phyloP scores from a whole-genome alignment of 2,329 filamentous ascomycete species.

The Verruconis gallopava region DNA sequence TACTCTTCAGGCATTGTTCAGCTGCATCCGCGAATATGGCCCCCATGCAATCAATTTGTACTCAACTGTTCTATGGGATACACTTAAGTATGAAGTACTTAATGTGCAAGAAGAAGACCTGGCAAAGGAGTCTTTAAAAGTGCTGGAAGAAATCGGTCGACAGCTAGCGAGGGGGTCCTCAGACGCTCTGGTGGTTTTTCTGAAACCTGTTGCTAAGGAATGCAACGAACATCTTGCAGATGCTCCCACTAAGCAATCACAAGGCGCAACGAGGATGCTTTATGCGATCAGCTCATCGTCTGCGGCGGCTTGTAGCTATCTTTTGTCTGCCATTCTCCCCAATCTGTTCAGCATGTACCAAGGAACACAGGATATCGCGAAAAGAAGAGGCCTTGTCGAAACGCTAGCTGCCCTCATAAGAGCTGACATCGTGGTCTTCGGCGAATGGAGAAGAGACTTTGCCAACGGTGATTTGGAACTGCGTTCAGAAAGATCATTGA shows the following conservation, averaged over 20 bases:
- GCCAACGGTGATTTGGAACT: slow-evolving; percentile 27
- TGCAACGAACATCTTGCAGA: slow-evolving; percentile 56
- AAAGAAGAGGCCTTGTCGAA: slow-evolving; percentile 49
- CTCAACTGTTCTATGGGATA: slow-evolving; percentile 54
- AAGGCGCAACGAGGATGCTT: slow-evolving; percentile 49
- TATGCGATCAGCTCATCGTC: slow-evolving; percentile 43
- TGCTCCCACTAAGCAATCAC: slow-evolving; percentile 55
- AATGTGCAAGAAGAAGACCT: slow-evolving; percentile 55
- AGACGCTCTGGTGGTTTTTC: slow-evolving; percentile 39
- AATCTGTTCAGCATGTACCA: slow-evolving; percentile 47
- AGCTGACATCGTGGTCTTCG: slow-evolving; percentile 44
- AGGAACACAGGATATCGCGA: slow-evolving; percentile 47
- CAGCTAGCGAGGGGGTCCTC: slow-evolving; percentile 38
- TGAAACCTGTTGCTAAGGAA: slow-evolving; percentile 51
- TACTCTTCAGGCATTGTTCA: slow-evolving; percentile 48
- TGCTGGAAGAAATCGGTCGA: slow-evolving; percentile 41
- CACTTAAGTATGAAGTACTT: slow-evolving; percentile 55
- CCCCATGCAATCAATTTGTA: slow-evolving; percentile 46
- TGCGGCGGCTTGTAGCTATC: slow-evolving; percentile 38
- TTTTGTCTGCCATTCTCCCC: slow-evolving; percentile 44
- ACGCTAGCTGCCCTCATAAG: slow-evolving; percentile 45
- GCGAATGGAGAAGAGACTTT: slow-evolving; percentile 38
- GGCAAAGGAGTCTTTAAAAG: slow-evolving; percentile 44
- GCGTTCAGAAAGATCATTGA: slow-evolving; percentile 14
- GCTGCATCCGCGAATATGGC: slow-evolving; percentile 47